Percentiles rank a stretch among this genome's conserved stretches.
These are phyloP conservation scores for Cutaneotrichosporon mucoides DNA, from an alignment of 1,284 basidiomycete genomes.

Conservation along the genomic window DNA sequence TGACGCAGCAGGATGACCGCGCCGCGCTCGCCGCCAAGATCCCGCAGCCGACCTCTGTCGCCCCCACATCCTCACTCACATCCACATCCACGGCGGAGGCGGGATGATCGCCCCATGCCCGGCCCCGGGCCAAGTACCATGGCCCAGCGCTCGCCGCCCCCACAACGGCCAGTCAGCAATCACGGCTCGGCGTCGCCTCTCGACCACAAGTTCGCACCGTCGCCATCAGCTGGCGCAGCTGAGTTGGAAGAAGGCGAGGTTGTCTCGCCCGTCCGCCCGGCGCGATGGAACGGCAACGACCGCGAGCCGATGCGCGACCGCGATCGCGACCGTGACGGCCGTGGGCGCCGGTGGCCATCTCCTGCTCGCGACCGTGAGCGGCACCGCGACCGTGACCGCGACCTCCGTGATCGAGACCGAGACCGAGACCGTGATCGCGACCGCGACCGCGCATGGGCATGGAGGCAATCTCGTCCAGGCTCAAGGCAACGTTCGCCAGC, in stretches of 20 bases:
- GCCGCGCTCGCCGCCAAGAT: slow-evolving; percentile 6
- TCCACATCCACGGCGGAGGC: background rate
- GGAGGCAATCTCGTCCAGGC: slow-evolving; percentile 12
- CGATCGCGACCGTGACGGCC: background rate
- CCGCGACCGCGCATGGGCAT: slow-evolving; percentile 14
- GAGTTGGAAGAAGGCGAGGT: slow-evolving; percentile 47
- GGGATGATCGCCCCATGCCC: slow-evolving; percentile 6
- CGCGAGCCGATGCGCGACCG: slow-evolving; percentile 5
- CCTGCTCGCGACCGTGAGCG: slow-evolving; percentile 19
- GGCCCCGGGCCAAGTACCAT: slow-evolving; percentile 19
- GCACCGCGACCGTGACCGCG: slow-evolving; percentile 21
- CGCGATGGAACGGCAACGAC: slow-evolving; percentile 12
- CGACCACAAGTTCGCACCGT: background rate
- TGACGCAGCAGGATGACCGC: background rate
- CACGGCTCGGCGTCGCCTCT: slow-evolving; percentile 13
- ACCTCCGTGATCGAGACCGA: slow-evolving; percentile 11
- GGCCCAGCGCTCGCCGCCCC: slow-evolving; percentile 14
- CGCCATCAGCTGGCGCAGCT: background rate
- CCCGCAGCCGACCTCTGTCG: background rate
- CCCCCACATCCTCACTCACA: background rate
- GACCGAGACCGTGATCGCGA: slow-evolving; percentile 20
- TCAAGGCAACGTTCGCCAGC: slow-evolving; percentile 12
- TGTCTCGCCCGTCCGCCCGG: slow-evolving; percentile 32
- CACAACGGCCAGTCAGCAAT: background rate
- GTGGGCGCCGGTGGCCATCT: background rate